Evolutionary conservation across 495 filamentous ascomycete species (phyloP).

Genomic region (Trypethelium eluteriae): DNA sequence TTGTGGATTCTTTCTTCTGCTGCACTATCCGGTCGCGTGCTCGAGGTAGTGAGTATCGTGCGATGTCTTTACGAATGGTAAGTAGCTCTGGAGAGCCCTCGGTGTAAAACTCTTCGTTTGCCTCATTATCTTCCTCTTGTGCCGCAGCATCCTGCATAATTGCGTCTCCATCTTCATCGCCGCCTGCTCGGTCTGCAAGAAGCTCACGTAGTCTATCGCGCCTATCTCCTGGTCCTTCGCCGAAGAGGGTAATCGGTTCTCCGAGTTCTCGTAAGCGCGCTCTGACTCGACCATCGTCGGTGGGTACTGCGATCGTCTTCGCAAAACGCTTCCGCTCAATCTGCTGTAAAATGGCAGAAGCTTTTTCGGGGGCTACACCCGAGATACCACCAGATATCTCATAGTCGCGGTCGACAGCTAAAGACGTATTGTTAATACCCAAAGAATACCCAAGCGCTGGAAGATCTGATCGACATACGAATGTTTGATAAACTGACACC

Average conservation of each 20-base stretch:
- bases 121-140: slow-evolving; percentile 34
- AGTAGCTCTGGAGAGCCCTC: slow-evolving; percentile 67
- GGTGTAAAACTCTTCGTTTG: slow-evolving; percentile 90
- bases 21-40: slow-evolving; percentile 68
- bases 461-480: slow-evolving; percentile 49
- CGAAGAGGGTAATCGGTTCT: slow-evolving; percentile 91
- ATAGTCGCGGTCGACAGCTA: slow-evolving; percentile 82
- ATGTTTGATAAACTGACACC: slow-evolving; percentile 72
- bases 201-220: slow-evolving; percentile 81
- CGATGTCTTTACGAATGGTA: slow-evolving; percentile 71
- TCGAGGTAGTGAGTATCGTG: slow-evolving; percentile 73
- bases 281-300: slow-evolving; percentile 83
- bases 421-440: slow-evolving; percentile 3
- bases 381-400: slow-evolving; percentile 61
- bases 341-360: slow-evolving; percentile 80
- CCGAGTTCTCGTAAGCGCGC: slow-evolving; percentile 71
- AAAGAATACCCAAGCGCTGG: not conserved
- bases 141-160: slow-evolving; percentile 45
- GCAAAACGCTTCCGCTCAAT: slow-evolving; percentile 83
- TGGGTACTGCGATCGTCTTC: slow-evolving; percentile 88
- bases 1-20: slow-evolving; percentile 70
- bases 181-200: slow-evolving; percentile 64
- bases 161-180: slow-evolving; percentile 51
- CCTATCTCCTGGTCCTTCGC: slow-evolving; percentile 78
- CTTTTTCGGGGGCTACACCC: slow-evolving; percentile 78